Evolutionary conservation across 805 yeast species (phyloP), one percentile per base, ranked within the genome.

Genomic region (Pichia deserticola): DNA sequence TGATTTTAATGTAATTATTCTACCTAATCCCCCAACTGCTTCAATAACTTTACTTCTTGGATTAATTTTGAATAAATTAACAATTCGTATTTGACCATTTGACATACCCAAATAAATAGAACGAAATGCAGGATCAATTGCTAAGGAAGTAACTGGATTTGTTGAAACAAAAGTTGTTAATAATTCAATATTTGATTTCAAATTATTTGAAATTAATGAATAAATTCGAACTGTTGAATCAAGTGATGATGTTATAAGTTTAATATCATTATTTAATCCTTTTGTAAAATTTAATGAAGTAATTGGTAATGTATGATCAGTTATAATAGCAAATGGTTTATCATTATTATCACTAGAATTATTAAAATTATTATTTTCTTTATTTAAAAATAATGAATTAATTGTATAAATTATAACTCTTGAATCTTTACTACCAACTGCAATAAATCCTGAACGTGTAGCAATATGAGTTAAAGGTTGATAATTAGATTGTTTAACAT

Each of bases 391-490:
- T 13, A 47, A 36, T 5, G 69, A 52, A 3, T 82, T 67, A 44
- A 90, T 68, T 56, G 88, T 95, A 20, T 72, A 54, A 0, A 83
- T 68, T 29, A 84, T 72, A 13, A 85, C 75, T 54, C 97, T 73
- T 1, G 96, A 81, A 69, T 92, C 99, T 40, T 73, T 74, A 56
- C 95, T 88, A n/a, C 84, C 87, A 5, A 90, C 77, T 7, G 86
- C 75, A 40, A 92, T 61, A 50, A 78, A 82, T 1, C 84, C 84
- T 60, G 89, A 86, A 11, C 67, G 69, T 58, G 86, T 79, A 54
- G 72, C 74, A 36, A 92, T 63, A 34, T 72, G 74, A 0, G 83
- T 75, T 7, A 89, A 76, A 7, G 75, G 72, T 66, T 92, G 97
- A 64, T 88, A 92, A 68, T 92, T 98, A 0, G 88, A 83, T 45